Evolutionary conservation across 2,329 filamentous ascomycete genomes (phyloP).

Genomic region (Grosmannia clavigera): DNA sequence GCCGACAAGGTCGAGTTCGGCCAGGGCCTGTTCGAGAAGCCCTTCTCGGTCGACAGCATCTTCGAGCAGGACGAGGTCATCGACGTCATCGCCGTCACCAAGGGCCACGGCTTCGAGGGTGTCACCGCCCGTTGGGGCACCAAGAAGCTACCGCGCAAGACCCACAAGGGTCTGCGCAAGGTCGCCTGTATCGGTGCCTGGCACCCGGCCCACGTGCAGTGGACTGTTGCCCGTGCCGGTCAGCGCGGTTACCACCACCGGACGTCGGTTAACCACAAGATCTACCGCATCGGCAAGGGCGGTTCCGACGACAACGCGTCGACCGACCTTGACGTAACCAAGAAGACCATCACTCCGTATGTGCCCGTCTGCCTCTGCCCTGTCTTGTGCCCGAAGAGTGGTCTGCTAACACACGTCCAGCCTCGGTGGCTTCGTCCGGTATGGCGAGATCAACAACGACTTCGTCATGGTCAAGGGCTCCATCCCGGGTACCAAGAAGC

Average conservation of each 20-base stretch:
- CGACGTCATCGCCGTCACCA: conserved; percentile 97
- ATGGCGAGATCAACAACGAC: conserved; percentile 99
- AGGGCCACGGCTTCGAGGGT: conserved; percentile 97
- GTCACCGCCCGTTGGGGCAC: conserved; percentile 98
- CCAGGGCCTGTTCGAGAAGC: conserved; percentile 97
- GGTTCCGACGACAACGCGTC: conserved; percentile 83
- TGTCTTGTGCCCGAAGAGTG: not conserved
- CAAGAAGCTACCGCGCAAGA: conserved; percentile 99
- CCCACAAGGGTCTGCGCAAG: conserved; percentile 99
- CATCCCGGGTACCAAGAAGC: conserved; percentile 97
- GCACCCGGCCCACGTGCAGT: conserved; percentile 99
- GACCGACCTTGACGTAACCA: conserved; percentile 91
- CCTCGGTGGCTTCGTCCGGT: conserved; percentile 97
- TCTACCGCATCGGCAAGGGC: conserved; percentile 96
- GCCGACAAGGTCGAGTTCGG: conserved; percentile 96
- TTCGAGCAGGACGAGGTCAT: conserved; percentile 99
- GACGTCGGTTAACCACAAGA: conserved; percentile 99
- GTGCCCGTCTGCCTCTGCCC: conserved; percentile 28
- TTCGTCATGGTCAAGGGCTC: conserved; percentile 95
- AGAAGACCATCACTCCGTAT: conserved; percentile 99
- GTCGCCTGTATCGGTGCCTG: conserved; percentile 99
- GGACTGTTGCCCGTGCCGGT: conserved; percentile 99
- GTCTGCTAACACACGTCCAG: conserved; percentile 31
- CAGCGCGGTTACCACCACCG: conserved; percentile 99
- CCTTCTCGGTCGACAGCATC: conserved; percentile 80